These are phyloP conservation scores for Dentipellis sp. DNA, from an alignment of 768 basidiomycete species.

Conservation along the genomic window DNA sequence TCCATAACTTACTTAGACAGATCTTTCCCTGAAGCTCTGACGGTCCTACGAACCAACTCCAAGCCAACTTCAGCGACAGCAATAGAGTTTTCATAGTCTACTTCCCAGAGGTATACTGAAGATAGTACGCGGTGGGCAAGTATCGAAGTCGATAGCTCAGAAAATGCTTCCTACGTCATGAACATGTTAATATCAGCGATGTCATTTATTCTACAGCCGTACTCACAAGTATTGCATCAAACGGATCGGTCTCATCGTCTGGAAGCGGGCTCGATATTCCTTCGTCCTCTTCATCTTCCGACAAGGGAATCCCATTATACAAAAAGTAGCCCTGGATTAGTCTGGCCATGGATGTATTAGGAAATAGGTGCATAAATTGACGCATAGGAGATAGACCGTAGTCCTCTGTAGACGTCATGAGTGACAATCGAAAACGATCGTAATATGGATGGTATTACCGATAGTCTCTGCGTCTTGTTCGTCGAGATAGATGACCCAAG, in stretches of 20 bases:
- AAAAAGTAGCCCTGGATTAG: slow-evolving; percentile 61
- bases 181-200: not conserved
- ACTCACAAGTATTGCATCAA: slow-evolving; percentile 55
- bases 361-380: slow-evolving; percentile 59
- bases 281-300: slow-evolving; percentile 31
- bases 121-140: slow-evolving; percentile 59
- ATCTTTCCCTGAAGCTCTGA: slow-evolving; percentile 47
- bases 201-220: not conserved
- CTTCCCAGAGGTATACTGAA: slow-evolving; percentile 55
- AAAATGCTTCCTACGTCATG: slow-evolving; percentile 2
- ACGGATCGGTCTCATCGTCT: slow-evolving; percentile 38
- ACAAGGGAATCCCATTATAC: slow-evolving; percentile 41
- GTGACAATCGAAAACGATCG: slow-evolving; percentile 2
- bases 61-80: slow-evolving; percentile 66
- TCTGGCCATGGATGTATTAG: slow-evolving; percentile 41
- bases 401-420: slow-evolving; percentile 32
- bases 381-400: slow-evolving; percentile 51
- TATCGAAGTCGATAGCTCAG: slow-evolving; percentile 33
- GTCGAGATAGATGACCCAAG: slow-evolving; percentile 77
- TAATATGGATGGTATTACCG: slow-evolving; percentile 34
- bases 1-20: slow-evolving; percentile 34
- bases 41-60: slow-evolving; percentile 40
- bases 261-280: slow-evolving; percentile 13
- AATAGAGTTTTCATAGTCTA: slow-evolving; percentile 68
- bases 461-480: slow-evolving; percentile 56